Base-by-base conservation (phyloP, 345 rosid genomes). In the Eucalyptus coolabah region DNA sequence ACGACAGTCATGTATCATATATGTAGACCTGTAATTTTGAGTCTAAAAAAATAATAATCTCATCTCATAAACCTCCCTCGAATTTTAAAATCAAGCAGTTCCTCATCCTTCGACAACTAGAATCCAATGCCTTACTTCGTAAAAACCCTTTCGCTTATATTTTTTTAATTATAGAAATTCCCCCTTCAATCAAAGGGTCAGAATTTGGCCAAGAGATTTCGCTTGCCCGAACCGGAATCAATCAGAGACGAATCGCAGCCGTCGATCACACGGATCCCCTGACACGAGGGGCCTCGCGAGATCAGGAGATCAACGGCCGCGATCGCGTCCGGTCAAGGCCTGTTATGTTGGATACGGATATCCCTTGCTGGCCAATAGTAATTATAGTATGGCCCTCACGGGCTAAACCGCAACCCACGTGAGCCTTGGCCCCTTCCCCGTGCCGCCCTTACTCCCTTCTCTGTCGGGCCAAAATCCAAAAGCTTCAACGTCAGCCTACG, bases 1-100 rank as follows among this genome's bases (percentile, higher is more conserved):
- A 72, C 7, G 5, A 6, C 0, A 3, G 4, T 0, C 8, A 2
- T 6, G 3, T 15, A 37, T 8, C 8, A 13, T 63, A 28, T 30
- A 13, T 0, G 1, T 4, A 28, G n/a, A 28, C 0, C 4, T 30
- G 3, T 13, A 28, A 12, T 28, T 63, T 63, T 1, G 9, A 4
- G 72, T 28, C 44, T 72, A 34, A 11, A 10, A 24, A 21, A 1
- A 37, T 77, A 77, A 77, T 37, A 4, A 11, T 37, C 24, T 69
- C 17, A n/a, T 65, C 44, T 34, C 44, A 1, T 18, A 9, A 69
- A 18, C 21, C 81, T 18, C 13, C 44, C 81, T 34, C 21, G 3
- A 17, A 77, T 37, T 77, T 8, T 6, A 21, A 77, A 77, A 37
- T 77, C 42, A 37, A 77, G 24, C 2, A 12, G 28, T 77, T 21